A percentile compares a stretch with the other conserved stretches of the same genome.
Evolutionary conservation across 495 filamentous ascomycete genomes (phyloP).

Genomic region (Rostrohypoxylon terebratum): DNA sequence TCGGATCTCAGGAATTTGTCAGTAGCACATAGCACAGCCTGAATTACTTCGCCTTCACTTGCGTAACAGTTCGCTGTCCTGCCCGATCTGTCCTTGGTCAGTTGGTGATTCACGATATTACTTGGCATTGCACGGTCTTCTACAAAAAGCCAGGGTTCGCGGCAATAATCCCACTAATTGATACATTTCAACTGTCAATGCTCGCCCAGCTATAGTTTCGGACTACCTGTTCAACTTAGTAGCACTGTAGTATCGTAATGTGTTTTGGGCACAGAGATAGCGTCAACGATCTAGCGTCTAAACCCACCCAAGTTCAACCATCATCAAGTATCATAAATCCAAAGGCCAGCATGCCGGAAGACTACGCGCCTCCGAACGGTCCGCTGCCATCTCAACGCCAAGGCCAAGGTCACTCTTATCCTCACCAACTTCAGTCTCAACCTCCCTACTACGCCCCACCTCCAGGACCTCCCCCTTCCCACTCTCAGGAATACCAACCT

Average conservation of each 20-base stretch:
- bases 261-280: conserved; percentile 59
- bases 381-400: conserved; percentile 52
- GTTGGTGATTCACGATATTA: not conserved
- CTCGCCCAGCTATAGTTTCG: not conserved
- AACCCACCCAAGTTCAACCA: conserved; percentile 45
- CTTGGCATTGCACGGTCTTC: not conserved
- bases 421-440: not conserved
- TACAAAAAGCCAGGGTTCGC: not conserved
- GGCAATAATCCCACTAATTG: not conserved
- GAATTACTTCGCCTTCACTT: not conserved
- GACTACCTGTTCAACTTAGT: not conserved
- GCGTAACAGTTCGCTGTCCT: not conserved
- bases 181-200: not conserved
- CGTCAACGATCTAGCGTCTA: conserved; percentile 46
- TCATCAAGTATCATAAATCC: conserved; percentile 46
- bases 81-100: not conserved
- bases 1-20: not conserved
- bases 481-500: conserved; percentile 51
- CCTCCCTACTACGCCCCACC: conserved; percentile 41
- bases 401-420: conserved; percentile 17
- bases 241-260: conserved; percentile 43
- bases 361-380: conserved; percentile 50
- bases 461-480: conserved; percentile 52
- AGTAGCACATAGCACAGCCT: conserved; percentile 6
- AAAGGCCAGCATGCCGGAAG: conserved; percentile 36